Evolutionary conservation across 2,329 filamentous ascomycete genomes (phyloP).

Genomic region (Rhynchosporium agropyri): DNA sequence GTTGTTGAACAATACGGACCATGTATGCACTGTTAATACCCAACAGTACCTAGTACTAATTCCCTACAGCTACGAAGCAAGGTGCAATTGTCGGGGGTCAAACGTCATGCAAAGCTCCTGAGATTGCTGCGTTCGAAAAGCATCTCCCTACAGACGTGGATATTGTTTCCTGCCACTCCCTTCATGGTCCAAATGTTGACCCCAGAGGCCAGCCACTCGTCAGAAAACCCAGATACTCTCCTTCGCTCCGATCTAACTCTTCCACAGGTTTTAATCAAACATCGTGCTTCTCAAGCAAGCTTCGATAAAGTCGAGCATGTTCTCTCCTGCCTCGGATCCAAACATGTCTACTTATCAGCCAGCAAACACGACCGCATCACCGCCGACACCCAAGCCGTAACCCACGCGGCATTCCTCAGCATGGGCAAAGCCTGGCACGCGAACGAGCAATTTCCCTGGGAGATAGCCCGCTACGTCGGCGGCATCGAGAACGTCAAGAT

Average conservation of each 20-base stretch:
- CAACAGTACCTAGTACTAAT: slow-evolving; percentile 25
- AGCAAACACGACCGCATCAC: slow-evolving; percentile 94
- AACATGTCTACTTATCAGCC: slow-evolving; percentile 84
- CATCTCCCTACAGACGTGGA: slow-evolving; percentile 86
- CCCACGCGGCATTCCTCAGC: slow-evolving; percentile 92
- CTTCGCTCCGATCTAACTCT: slow-evolving; percentile 12
- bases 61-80: slow-evolving; percentile 77
- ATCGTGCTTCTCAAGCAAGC: slow-evolving; percentile 78
- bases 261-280: slow-evolving; percentile 76
- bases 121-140: slow-evolving; percentile 89
- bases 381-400: slow-evolving; percentile 96
- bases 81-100: slow-evolving; percentile 96
- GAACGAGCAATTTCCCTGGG: slow-evolving; percentile 95
- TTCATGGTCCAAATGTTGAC: slow-evolving; percentile 91
- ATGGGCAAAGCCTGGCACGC: slow-evolving; percentile 99
- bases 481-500: slow-evolving; percentile 99
- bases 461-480: slow-evolving; percentile 90
- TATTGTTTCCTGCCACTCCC: slow-evolving; percentile 93
- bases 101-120: slow-evolving; percentile 96
- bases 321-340: slow-evolving; percentile 80
- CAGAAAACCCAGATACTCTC: slow-evolving; percentile 16
- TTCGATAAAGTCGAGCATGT: slow-evolving; percentile 79
- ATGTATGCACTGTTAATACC: slow-evolving; percentile 62
- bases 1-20: slow-evolving; percentile 90
- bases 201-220: slow-evolving; percentile 88